Evolutionary conservation across 1,139 yeast genomes (phyloP), one percentile per base, ranked within the genome.

Genomic region (Candida frijolesensis): DNA sequence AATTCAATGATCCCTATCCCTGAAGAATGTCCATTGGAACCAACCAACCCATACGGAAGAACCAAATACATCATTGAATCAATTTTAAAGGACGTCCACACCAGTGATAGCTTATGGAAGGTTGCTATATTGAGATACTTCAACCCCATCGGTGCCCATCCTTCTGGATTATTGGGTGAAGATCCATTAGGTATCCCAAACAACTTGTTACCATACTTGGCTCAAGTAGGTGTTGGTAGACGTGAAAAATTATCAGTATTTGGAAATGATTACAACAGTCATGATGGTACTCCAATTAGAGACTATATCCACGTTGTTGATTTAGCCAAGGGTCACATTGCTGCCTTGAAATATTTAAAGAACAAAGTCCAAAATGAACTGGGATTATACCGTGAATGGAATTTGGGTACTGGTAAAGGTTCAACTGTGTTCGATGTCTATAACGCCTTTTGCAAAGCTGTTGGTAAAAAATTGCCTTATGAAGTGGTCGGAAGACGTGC

Each of bases 131-230:
- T 88, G 61, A 77, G 95, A 52, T 88, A 87, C 67, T 87, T 87
- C 71, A 87, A 87, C 63, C 95, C 95, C 39, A 86, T 87, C 61
- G 96, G 96, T 33, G 94, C 95, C 12, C 95, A 88, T 63, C 89
- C 92, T 3, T 83, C 90, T 1, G 95, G 95, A 7, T 68, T 83
- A 37, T 75, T 88, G 58, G 95, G 95, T 41, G 95, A 88, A 63
- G 92, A 87, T 64, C 94, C 95, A 3, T 72, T 83, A 53, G 92
- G 92, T 27, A 78, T 83, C 48, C 94, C 94, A 51, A 87, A 87
- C 68, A 88, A 88, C 60, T 71, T 88, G 60, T 74, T 88, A 58
- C 95, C 95, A 2, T 85, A 72, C 64, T 76, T 87, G 64, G 88
- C 92, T 5, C 92, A 87, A 67, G 92, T 87, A 15, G 94, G 94